phyloP scores from a whole-genome alignment of 495 filamentous ascomycete genomes.

The Annulohypoxylon maeteangense region DNA sequence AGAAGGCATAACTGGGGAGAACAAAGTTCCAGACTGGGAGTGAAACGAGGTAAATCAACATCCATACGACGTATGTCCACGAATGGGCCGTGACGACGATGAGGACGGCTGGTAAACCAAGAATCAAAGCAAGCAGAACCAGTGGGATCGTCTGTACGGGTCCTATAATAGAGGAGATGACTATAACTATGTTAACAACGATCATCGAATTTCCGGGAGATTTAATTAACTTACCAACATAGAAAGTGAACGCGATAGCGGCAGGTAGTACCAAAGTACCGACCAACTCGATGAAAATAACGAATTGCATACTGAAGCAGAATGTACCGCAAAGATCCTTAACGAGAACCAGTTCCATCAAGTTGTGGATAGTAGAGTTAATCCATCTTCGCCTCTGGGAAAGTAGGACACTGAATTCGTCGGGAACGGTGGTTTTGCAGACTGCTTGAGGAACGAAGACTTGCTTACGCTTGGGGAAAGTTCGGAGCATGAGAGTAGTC shows the following conservation, averaged over 20 bases:
- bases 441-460: conserved; percentile 98
- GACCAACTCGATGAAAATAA: conserved; percentile 94
- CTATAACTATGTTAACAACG: conserved; percentile 54
- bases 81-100: conserved; percentile 97
- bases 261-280: conserved; percentile 95
- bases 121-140: conserved; percentile 87
- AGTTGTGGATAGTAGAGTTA: conserved; percentile 98
- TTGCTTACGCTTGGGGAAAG: conserved; percentile 99
- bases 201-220: neutral
- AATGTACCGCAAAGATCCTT: conserved; percentile 98
- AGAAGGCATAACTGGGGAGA: conserved; percentile 93
- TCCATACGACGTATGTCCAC: conserved; percentile 93
- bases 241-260: conserved; percentile 96
- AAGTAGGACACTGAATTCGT: conserved; percentile 89
- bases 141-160: conserved; percentile 93
- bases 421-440: conserved; percentile 97
- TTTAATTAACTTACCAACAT: conserved; percentile 74
- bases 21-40: conserved; percentile 98
- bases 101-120: conserved; percentile 91
- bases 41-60: conserved; percentile 93
- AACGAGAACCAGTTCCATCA: conserved; percentile 96
- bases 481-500: conserved; percentile 96
- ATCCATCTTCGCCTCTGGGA: conserved; percentile 98
- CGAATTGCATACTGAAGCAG: conserved; percentile 99
- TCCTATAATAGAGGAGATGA: conserved; percentile 85